A percentile compares a stretch with the other conserved stretches of the same genome.
These are phyloP conservation scores for Fagopyrum tataricum DNA, from an alignment of 148 eudicot genomes.

Conservation along the genomic window DNA sequence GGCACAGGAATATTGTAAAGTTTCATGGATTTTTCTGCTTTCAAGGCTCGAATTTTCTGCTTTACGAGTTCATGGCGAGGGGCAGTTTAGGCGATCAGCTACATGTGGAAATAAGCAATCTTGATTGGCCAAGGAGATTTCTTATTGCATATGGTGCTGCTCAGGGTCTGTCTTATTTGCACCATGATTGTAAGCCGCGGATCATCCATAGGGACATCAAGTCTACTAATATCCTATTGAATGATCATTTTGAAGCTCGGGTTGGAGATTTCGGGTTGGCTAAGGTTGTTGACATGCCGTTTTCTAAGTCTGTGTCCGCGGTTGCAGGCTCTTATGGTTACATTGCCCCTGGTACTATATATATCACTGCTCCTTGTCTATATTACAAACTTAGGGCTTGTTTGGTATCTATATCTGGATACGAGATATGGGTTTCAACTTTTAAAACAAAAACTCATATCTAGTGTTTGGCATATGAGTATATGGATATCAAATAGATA, in stretches of 20 bases:
- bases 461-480: no score
- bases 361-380: no score
- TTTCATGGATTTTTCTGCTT: slow-evolving; percentile 77
- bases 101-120: slow-evolving; percentile 33
- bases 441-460: no score
- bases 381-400: no score
- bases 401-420: no score
- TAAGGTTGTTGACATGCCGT: slow-evolving; percentile 73
- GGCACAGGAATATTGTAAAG: slow-evolving; percentile 78
- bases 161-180: slow-evolving; percentile 76
- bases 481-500: no score
- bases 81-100: slow-evolving; percentile 82
- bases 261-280: slow-evolving; percentile 96
- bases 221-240: slow-evolving; percentile 74
- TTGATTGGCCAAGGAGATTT: slow-evolving; percentile 66
- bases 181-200: slow-evolving; percentile 76
- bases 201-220: slow-evolving; percentile 86
- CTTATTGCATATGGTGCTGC: slow-evolving; percentile 83
- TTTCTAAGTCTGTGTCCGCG: slow-evolving; percentile 77
- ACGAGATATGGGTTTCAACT: no score
- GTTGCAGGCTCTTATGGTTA: slow-evolving; percentile 96
- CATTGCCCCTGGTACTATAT: slow-evolving; percentile 98
- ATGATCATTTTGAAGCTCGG: slow-evolving; percentile 57
- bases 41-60: slow-evolving; percentile 70
- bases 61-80: slow-evolving; percentile 76